phyloP scores from a whole-genome alignment of 225 moss, liverwort and hornwort genomes.

The Bryum argenteum region DNA sequence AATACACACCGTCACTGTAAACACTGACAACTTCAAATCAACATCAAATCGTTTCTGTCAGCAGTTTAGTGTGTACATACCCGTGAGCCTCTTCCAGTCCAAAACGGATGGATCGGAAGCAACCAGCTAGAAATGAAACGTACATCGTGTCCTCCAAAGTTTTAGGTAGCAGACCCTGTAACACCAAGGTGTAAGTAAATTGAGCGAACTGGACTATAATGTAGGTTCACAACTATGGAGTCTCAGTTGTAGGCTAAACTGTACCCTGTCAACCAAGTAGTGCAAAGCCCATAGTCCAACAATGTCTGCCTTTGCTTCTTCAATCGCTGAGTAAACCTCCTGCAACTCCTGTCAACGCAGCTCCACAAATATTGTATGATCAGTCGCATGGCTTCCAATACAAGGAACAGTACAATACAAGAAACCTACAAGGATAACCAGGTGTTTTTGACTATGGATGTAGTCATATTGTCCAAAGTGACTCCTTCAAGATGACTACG shows the following conservation, averaged over 20 bases:
- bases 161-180: slow-evolving; percentile 74
- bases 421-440: too few relatives aligned
- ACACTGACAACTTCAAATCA: background rate
- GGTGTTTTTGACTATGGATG: too few relatives aligned
- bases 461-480: too few relatives aligned
- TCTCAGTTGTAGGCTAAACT: slow-evolving; percentile 19
- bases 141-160: slow-evolving; percentile 75
- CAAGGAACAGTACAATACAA: too few relatives aligned
- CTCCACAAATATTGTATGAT: slow-evolving; percentile 17
- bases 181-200: slow-evolving; percentile 15
- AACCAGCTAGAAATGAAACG: slow-evolving; percentile 93
- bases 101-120: slow-evolving; percentile 97
- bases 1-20: background rate
- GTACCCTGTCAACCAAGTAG: slow-evolving; percentile 85
- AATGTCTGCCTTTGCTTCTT: slow-evolving; percentile 98
- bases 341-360: slow-evolving; percentile 74
- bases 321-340: slow-evolving; percentile 85
- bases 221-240: slow-evolving; percentile 7
- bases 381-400: background rate
- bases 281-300: slow-evolving; percentile 99
- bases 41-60: slow-evolving; percentile 1
- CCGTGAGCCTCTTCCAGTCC: slow-evolving; percentile 95
- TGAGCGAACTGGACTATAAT: background rate
- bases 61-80: slow-evolving; percentile 41
- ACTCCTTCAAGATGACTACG: too few relatives aligned